Base-by-base conservation (phyloP, 2,329 filamentous ascomycete genomes). In the Stemphylium vesicarium region DNA sequence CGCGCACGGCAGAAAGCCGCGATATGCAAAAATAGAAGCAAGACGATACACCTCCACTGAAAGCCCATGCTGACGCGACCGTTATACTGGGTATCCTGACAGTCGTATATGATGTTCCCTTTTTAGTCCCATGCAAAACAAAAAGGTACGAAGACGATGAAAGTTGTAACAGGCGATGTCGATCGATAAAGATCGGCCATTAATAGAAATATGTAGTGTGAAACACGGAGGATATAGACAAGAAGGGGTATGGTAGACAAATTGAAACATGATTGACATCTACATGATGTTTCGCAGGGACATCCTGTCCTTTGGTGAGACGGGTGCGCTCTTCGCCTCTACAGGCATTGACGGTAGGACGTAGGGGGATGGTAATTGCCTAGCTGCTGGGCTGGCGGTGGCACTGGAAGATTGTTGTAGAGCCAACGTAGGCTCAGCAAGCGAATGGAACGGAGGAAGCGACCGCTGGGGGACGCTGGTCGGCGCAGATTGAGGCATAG, bases 221-320 rank as follows among this genome's bases (percentile, higher is more conserved):
- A 56, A 62, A 52, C 46, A 42, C 39, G 38, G 31, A 41, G 37
- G 20, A 29, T 60, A 60, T 57, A 53, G 52, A 60, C 57, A 68
- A 57, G 56, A 67, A 59, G 42, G 64, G 64, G 55, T 62, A 64
- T 61, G 56, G 52, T 57, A 49, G 26, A 51, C 56, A 61, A 45
- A 50, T 55, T 63, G 57, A 64, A 67, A 67, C 63, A 57, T 62
- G 53, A 55, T 48, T 32, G 47, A 60, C 59, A 62, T 63, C 64
- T 67, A 73, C 62, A 73, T 64, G 60, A 75, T 70, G 62, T 65
- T 65, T 53, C 65, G 65, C 29, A 75, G 64, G 54, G 67, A 71
- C 71, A 75, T 74, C 61, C 63, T 68, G 50, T 65, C 63, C 35
- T 63, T 66, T 12, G 73, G 73, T 51, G 72, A 73, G 49, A 70